Evolutionary conservation across 169 alveolate genomes (phyloP).

Genomic region (Cryptosporidium sp.): DNA sequence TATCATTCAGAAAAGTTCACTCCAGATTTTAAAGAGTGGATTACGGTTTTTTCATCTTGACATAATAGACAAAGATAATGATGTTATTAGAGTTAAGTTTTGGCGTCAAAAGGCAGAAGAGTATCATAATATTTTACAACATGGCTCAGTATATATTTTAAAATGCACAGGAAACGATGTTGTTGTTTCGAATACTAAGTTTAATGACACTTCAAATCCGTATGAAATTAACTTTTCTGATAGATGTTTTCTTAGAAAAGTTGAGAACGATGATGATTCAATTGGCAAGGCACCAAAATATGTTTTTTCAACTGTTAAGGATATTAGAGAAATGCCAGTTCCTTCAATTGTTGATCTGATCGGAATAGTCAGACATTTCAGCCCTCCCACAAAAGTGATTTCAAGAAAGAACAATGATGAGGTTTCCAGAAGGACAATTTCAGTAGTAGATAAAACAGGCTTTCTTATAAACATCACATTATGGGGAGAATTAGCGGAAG

Average conservation of each 20-base stretch:
- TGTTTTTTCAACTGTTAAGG: constrained; percentile 31
- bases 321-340: constrained; percentile 8
- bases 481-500: constrained; percentile 71
- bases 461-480: constrained; percentile 51
- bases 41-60: constrained; percentile 55
- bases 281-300: constrained; percentile 61
- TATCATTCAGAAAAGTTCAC: constrained; percentile 61
- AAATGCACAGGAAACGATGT: constrained; percentile 75
- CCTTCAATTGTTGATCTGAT: constrained; percentile 57
- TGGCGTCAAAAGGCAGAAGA: constrained; percentile 76
- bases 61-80: constrained; percentile 63
- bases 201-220: constrained; percentile 71
- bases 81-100: constrained; percentile 54
- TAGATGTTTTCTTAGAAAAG: constrained; percentile 25
- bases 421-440: constrained; percentile 61
- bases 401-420: constrained; percentile 69
- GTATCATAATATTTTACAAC: constrained; percentile 41
- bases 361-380: constrained; percentile 42
- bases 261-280: constrained; percentile 64
- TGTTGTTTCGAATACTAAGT: constrained; percentile 59
- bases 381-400: constrained; percentile 42
- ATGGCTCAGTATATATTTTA: constrained; percentile 56
- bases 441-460: constrained; percentile 46
- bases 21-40: constrained; percentile 57
- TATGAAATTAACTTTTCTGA: constrained; percentile 71